Evolutionary conservation across 306 rosid species (phyloP).

Genomic region (Quercus bicolor): DNA sequence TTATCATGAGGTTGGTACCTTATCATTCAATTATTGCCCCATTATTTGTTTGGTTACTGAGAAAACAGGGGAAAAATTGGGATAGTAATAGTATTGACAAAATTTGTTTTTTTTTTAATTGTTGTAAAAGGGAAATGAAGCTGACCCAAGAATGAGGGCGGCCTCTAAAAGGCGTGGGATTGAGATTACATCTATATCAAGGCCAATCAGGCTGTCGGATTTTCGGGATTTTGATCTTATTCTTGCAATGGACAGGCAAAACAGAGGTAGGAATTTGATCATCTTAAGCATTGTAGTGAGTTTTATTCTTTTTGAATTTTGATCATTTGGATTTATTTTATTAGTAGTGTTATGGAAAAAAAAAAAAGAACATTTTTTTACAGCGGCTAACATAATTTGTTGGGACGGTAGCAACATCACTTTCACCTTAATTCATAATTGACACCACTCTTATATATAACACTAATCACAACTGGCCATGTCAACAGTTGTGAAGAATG

Average conservation of each 20-base stretch:
- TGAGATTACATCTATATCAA: conserved; percentile 69
- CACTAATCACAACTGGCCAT: too few relatives aligned
- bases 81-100: neutral
- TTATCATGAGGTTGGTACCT: conserved; percentile 67
- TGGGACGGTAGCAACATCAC: too few relatives aligned
- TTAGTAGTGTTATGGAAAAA: too few relatives aligned
- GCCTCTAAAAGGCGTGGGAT: conserved; percentile 83
- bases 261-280: conserved; percentile 48
- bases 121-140: conserved; percentile 65
- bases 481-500: too few relatives aligned
- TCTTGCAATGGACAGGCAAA: conserved; percentile 89
- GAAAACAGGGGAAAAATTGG: neutral
- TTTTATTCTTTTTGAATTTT: conserved; percentile 9
- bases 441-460: too few relatives aligned
- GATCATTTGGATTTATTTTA: neutral
- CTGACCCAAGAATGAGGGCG: conserved; percentile 92
- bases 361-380: too few relatives aligned
- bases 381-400: too few relatives aligned
- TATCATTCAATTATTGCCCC: neutral
- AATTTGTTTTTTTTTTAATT: neutral
- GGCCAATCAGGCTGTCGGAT: conserved; percentile 81
- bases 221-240: conserved; percentile 79
- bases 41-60: neutral
- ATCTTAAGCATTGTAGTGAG: neutral
- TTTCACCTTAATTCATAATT: too few relatives aligned